Base-by-base conservation (phyloP, 805 yeast genomes). In the Candida tammaniensis region DNA sequence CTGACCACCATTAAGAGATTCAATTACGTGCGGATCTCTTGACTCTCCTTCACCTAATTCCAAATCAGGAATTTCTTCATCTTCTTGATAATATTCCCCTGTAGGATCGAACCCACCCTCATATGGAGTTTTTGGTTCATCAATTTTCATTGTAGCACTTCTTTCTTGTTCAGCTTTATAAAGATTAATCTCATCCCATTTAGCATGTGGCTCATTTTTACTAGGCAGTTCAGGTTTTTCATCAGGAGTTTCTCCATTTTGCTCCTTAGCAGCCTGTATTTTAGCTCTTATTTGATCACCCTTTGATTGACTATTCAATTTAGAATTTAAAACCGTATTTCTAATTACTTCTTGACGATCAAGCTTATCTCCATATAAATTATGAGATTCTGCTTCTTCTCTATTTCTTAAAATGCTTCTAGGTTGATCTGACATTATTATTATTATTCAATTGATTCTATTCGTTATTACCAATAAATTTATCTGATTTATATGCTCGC, bases 121-220 rank as follows among this genome's bases (percentile, higher is more conserved):
- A 51, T 83, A 89, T 4, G 97, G 97, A 1, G 97, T 89, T 66
- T 89, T 89, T 15, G 97, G 97, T 56, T 89, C 97, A 52, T 86
- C 95, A 27, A 89, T 86, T 48, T 80, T 80, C 87, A 82, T 81
- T 18, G 86, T 81, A 15, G 87, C 75, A 8, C 72, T 59, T 57
- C 78, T 78, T 47, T 82, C 86, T 54, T 77, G 84, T 52, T 88
- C 95, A 3, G 86, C 73, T 33, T 73, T 75, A 33, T 72, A 75
- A 35, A 89, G 58, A 50, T 89, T 89, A 42, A 80, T 67, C 46
- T 85, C 89, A 54, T 89, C 94, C 96, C 96, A 89, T 52, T 80
- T 73, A 46, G 87, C 68, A 44, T 75, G 82, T 2, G 55, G 63
- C 0, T 39, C 42, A 5, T 31, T 27, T 20, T 18, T 35, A 8